These are phyloP conservation scores for Hypomyces perniciosus DNA, from an alignment of 2,329 filamentous ascomycete genomes.

Conservation along the genomic window DNA sequence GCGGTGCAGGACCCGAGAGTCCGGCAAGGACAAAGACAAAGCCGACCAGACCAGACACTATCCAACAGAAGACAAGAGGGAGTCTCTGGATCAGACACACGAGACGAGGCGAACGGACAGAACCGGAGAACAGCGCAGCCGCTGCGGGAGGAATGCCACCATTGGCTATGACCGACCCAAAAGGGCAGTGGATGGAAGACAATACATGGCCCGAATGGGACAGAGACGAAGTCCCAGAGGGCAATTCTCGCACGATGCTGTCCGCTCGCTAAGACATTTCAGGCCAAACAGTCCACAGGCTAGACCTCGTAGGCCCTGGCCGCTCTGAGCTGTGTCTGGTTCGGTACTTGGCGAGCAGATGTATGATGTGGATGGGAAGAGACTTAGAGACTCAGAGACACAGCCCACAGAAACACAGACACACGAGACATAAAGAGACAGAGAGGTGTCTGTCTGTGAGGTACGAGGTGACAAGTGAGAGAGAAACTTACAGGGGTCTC, in stretches of 20 bases:
- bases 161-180: slow-evolving; percentile 7
- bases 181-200: slow-evolving; percentile 12
- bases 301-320: neutral
- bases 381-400: no score
- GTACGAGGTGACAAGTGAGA: no score
- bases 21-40: neutral
- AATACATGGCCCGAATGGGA: slow-evolving; percentile 8
- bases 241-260: neutral
- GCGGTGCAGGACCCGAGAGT: neutral
- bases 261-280: slow-evolving; percentile 4
- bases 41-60: no score
- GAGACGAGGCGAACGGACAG: neutral
- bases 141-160: slow-evolving; percentile 11
- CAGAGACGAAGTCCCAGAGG: neutral
- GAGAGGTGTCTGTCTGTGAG: no score
- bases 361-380: no score
- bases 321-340: no score
- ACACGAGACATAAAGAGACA: neutral
- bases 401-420: neutral
- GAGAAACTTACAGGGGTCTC: neutral
- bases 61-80: neutral
- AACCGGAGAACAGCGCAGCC: neutral
- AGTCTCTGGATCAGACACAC: neutral
- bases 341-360: neutral
- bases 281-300: neutral